phyloP scores from a whole-genome alignment of 2,329 filamentous ascomycete species.

The Whalleya microplaca region DNA sequence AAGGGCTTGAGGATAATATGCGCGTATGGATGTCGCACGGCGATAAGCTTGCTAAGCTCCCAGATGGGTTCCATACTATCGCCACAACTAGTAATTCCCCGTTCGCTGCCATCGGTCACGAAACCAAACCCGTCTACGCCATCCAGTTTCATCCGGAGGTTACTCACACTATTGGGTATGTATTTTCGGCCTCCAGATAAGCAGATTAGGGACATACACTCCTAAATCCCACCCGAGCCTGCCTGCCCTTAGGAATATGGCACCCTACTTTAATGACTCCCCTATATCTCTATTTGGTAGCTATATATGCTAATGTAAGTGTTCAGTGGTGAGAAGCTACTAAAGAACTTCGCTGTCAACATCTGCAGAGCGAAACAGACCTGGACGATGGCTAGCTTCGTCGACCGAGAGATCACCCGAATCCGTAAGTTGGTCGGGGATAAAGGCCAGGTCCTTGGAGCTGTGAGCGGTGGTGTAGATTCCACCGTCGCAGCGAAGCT shows the following conservation, averaged over 20 bases:
- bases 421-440: conserved; percentile 83
- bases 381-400: conserved; percentile 88
- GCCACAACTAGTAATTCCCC: conserved; percentile 76
- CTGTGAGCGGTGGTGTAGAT: conserved; percentile 76
- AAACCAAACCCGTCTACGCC: conserved; percentile 71
- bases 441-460: conserved; percentile 71
- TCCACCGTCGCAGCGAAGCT: conserved; percentile 85
- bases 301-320: conserved; percentile 5
- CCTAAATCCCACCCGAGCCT: too few species aligned
- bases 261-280: not conserved
- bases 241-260: too few species aligned
- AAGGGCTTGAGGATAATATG: not conserved
- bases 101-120: conserved; percentile 79
- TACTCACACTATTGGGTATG: conserved; percentile 19
- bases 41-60: conserved; percentile 79
- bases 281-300: not conserved
- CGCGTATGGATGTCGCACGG: conserved; percentile 83
- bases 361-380: conserved; percentile 78
- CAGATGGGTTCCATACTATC: conserved; percentile 72
- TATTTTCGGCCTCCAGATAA: too few species aligned
- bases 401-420: conserved; percentile 76
- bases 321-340: conserved; percentile 28
- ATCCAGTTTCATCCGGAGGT: conserved; percentile 93
- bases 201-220: too few species aligned
- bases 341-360: conserved; percentile 49